Evolutionary conservation across 805 yeast genomes (phyloP).

Genomic region (Priceomyces medius): DNA sequence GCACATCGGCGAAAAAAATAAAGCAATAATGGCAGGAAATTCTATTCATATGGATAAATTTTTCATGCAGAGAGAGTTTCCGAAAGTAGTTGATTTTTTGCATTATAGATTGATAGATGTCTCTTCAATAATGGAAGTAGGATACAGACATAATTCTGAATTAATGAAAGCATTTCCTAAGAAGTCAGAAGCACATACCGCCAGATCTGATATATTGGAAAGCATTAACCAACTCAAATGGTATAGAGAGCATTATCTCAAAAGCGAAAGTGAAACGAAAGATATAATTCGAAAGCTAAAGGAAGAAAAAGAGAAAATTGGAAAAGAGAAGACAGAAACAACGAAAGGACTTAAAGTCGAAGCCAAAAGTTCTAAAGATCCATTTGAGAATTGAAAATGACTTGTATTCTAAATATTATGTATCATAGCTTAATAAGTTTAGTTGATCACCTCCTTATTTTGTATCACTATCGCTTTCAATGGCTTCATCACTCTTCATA

Average conservation of each 20-base stretch:
- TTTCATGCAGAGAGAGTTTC: constrained; percentile 82
- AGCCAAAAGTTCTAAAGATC: not conserved
- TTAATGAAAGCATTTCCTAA: constrained; percentile 57
- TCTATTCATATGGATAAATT: constrained; percentile 88
- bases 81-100: constrained; percentile 58
- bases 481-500: constrained; percentile 22
- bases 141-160: constrained; percentile 70
- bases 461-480: constrained; percentile 23
- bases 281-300: constrained; percentile 7
- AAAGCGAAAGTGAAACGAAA: constrained; percentile 18
- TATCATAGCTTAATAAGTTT: constrained; percentile 2
- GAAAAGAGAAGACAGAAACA: not conserved
- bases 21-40: constrained; percentile 85
- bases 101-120: constrained; percentile 87
- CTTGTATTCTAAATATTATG: constrained; percentile 2
- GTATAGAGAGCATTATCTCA: constrained; percentile 67
- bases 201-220: constrained; percentile 82
- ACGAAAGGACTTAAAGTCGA: not conserved
- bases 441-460: constrained; percentile 1
- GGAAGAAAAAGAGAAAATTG: not conserved
- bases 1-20: constrained; percentile 49
- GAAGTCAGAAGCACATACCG: constrained; percentile 78
- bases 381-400: not conserved
- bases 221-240: constrained; percentile 81
- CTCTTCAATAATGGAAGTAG: constrained; percentile 78